phyloP scores from a whole-genome alignment of 2,329 filamentous ascomycete species.

The Stachybotrys chartarum region DNA sequence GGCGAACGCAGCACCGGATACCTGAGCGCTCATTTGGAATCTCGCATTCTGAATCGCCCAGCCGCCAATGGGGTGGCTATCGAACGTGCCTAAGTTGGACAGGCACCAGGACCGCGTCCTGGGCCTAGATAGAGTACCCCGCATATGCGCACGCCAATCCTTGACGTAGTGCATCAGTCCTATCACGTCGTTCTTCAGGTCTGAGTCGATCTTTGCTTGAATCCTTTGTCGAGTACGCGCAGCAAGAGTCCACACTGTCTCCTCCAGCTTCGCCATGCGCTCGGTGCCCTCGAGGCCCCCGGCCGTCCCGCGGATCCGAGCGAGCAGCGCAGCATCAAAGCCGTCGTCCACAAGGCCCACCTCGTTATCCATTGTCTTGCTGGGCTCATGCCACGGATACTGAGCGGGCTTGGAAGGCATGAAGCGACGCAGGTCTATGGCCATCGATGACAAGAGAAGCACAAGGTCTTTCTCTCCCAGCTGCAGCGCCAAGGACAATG shows the following conservation, averaged over 20 bases:
- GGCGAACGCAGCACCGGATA: slow-evolving; percentile 11
- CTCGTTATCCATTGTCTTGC: slow-evolving; percentile 9
- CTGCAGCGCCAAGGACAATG: slow-evolving; percentile 14
- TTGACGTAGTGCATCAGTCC: slow-evolving; percentile 15
- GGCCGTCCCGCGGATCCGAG: background rate
- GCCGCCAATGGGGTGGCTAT: background rate
- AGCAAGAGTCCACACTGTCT: slow-evolving; percentile 15
- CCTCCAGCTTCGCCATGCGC: slow-evolving; percentile 2
- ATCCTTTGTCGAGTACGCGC: slow-evolving; percentile 6
- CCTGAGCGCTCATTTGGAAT: slow-evolving; percentile 14
- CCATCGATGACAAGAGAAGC: slow-evolving; percentile 4
- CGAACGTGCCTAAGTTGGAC: slow-evolving; percentile 19
- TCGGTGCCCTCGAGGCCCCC: background rate
- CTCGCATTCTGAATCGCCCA: slow-evolving; percentile 15
- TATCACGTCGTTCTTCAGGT: slow-evolving; percentile 13
- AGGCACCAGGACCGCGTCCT: slow-evolving; percentile 13
- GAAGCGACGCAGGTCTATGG: slow-evolving; percentile 14
- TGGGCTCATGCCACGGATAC: slow-evolving; percentile 4
- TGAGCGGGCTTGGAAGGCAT: slow-evolving; percentile 3
- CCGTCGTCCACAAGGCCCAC: slow-evolving; percentile 5
- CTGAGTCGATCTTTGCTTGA: slow-evolving; percentile 9
- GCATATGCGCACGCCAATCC: slow-evolving; percentile 14
- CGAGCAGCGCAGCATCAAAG: slow-evolving; percentile 1
- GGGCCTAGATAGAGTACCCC: slow-evolving; percentile 11
- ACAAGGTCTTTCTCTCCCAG: slow-evolving; percentile 1